A percentile compares a stretch with the other conserved stretches of the same genome.
Conservation (phyloP, 345 rosid species). For the Corchorus olitorius region DNA sequence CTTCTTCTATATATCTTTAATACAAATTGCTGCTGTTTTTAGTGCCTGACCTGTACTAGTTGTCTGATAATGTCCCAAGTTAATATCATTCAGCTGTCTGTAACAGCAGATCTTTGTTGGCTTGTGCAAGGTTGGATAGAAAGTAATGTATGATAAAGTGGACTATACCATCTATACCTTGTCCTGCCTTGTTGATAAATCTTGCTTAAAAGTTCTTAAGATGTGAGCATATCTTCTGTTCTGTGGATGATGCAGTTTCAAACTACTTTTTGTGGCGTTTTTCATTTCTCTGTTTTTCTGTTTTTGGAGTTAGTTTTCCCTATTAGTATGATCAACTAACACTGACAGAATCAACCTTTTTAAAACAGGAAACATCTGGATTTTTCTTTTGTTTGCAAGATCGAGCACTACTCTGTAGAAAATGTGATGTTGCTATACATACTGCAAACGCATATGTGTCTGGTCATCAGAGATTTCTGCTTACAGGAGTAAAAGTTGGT, state of each 20-base stretch:
- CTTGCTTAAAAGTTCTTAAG: not conserved
- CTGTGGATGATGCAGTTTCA: not conserved
- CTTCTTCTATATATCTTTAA: not conserved
- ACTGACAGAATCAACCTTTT: slow-evolving; percentile 14
- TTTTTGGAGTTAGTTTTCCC: not conserved
- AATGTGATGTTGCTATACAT: slow-evolving; percentile 91
- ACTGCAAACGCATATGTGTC: slow-evolving; percentile 70
- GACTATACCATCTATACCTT: not conserved
- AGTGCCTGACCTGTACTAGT: not conserved
- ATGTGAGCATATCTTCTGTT: not conserved
- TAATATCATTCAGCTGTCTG: not conserved
- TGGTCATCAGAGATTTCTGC: slow-evolving; percentile 86
- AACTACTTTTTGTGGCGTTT: not conserved
- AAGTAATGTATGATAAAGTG: not conserved
- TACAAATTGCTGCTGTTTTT: not conserved
- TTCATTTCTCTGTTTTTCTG: not conserved
- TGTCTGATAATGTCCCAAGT: not conserved
- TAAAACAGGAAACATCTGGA: slow-evolving; percentile 79
- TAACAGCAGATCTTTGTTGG: not conserved
- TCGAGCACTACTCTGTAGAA: slow-evolving; percentile 91
- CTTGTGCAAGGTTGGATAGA: not conserved
- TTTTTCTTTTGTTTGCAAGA: slow-evolving; percentile 97
- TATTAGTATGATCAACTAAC: not conserved
- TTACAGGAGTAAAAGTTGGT: slow-evolving; percentile 93
- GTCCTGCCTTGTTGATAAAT: not conserved